Base-by-base conservation (phyloP, 1,284 basidiomycete species). In the Gymnopus androsaceus region DNA sequence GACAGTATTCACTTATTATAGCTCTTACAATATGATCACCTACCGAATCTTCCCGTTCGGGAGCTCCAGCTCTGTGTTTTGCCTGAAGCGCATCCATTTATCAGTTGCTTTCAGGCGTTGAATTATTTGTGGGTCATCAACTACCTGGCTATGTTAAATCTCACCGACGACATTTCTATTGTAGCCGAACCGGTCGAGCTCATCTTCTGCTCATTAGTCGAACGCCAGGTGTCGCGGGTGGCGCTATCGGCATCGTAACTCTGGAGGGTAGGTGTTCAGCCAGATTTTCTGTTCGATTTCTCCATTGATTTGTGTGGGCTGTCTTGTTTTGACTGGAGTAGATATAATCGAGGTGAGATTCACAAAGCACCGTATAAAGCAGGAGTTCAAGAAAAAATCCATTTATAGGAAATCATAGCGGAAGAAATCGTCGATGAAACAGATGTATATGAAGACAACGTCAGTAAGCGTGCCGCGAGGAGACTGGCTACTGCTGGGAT, bases 341-440 rank as follows among this genome's bases (percentile, higher is more conserved):
- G 88, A 87, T 85, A 61, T 36, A 69, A 55, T 36, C 5, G 50
- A 25, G 27, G 44, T 23, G 19, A 17, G 23, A 47, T 50, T 40
- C 6, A n/a, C n/a, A n/a, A n/a, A n/a, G n/a, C n/a, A n/a, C n/a
- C n/a, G n/a, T n/a, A n/a, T n/a, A n/a, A n/a, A n/a, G n/a, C n/a
- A n/a, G n/a, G n/a, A n/a, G n/a, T n/a, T n/a, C n/a, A n/a, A n/a
- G n/a, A n/a, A n/a, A n/a, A n/a, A n/a, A n/a, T 33, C 14, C 31
- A 4, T 27, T 15, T 7, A 21, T 9, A 48, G 36, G 93, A 95
- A 77, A 92, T 94, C 62, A 90, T 94, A 19, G 85, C 87, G 0
- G 90, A 90, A 70, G 93, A 95, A 71, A 92, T 93, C 51, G 85
- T 95, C 36, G 94, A 95, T 66, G 93, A 95, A 71, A 95, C 92